Evolutionary conservation across 2,329 filamentous ascomycete species (phyloP).

Genomic region (Dothideomycetes sp.): DNA sequence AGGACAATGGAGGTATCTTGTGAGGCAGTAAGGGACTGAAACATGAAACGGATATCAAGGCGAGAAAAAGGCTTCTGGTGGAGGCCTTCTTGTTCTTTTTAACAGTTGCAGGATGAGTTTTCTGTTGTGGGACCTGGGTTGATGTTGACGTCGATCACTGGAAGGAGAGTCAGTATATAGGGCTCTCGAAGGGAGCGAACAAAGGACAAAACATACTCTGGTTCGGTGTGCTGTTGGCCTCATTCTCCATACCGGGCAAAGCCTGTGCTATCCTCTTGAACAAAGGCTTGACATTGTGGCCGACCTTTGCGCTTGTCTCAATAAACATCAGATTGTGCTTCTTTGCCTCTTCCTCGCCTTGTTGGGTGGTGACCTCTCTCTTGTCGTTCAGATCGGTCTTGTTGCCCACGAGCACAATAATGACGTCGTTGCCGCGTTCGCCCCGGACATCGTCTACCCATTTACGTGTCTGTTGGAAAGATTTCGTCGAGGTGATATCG

Average conservation of each 20-base stretch:
- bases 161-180: not conserved
- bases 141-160: constrained; percentile 17
- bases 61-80: too few relatives aligned
- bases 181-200: not conserved
- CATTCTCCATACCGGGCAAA: constrained; percentile 92
- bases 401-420: constrained; percentile 96
- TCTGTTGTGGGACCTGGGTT: constrained; percentile 14
- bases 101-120: constrained; percentile 15
- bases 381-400: constrained; percentile 99
- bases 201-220: constrained; percentile 56
- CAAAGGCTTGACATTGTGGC: constrained; percentile 94
- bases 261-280: constrained; percentile 98
- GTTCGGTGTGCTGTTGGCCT: constrained; percentile 65
- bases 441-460: constrained; percentile 98
- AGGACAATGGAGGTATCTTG: not conserved
- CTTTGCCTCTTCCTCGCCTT: constrained; percentile 96
- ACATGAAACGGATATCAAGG: constrained; percentile 3
- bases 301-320: constrained; percentile 94
- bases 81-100: too few relatives aligned
- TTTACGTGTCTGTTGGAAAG: constrained; percentile 97
- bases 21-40: not conserved
- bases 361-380: constrained; percentile 89
- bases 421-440: constrained; percentile 95
- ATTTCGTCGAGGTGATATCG: constrained; percentile 93
- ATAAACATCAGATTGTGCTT: constrained; percentile 98